A percentile compares a stretch with the other conserved stretches of the same genome.
phyloP scores from a whole-genome alignment of 106 monocot genomes.

The Cymbidium sinense region DNA sequence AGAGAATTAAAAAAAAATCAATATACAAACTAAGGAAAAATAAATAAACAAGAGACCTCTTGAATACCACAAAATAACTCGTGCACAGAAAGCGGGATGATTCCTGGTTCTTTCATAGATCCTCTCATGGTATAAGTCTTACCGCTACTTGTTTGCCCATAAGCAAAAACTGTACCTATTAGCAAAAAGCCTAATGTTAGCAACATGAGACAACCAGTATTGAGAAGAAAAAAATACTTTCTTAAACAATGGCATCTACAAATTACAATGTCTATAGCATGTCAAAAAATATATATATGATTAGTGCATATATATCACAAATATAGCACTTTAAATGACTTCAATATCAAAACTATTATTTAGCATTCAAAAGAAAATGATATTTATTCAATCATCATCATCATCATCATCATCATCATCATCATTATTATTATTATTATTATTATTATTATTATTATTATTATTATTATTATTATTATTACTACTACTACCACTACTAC shows the following conservation, averaged over 20 bases:
- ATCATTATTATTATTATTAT: too few relatives aligned
- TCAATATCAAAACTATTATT: constrained; percentile 5
- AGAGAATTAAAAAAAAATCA: neutral
- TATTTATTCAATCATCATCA: constrained; percentile 14
- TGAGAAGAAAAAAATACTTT: neutral
- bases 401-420: too few relatives aligned
- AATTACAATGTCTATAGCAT: neutral
- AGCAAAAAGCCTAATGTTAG: constrained; percentile 74
- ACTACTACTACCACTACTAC: too few relatives aligned
- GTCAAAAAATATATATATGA: neutral
- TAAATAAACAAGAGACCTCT: constrained; percentile 41
- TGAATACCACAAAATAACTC: constrained; percentile 71
- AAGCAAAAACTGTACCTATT: constrained; percentile 28
- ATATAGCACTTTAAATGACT: too few relatives aligned
- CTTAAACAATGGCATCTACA: neutral
- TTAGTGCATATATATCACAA: too few relatives aligned
- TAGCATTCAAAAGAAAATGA: constrained; percentile 12
- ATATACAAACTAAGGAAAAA: neutral
- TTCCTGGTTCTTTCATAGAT: constrained; percentile 47
- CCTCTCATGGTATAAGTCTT: constrained; percentile 20
- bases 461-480: too few relatives aligned
- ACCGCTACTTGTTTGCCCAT: constrained; percentile 19
- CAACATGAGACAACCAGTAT: constrained; percentile 32
- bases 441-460: too few relatives aligned
- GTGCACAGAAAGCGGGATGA: constrained; percentile 78